A percentile compares a stretch with the other conserved stretches of the same genome.
phyloP scores from a whole-genome alignment of 148 eudicot species.

The Vaccinium corymbosum region DNA sequence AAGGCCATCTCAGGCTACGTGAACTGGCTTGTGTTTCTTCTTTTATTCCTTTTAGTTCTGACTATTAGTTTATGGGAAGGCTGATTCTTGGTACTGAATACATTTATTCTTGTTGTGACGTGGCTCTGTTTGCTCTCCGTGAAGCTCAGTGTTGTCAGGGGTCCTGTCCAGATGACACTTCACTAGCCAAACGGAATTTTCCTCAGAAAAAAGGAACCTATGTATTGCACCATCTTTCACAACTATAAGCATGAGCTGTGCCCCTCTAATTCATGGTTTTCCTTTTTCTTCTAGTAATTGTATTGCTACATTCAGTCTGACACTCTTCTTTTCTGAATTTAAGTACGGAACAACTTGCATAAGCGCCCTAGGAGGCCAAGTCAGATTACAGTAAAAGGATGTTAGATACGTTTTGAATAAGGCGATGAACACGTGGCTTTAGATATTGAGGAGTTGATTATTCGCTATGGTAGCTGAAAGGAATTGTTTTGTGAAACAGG shows the following conservation, averaged over 20 bases:
- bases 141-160: not conserved
- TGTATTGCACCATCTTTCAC: not conserved
- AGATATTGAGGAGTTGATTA: not conserved
- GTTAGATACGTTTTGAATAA: not conserved
- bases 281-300: not conserved
- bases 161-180: not conserved
- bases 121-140: not conserved
- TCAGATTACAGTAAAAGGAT: not conserved
- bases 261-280: not conserved
- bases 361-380: not conserved
- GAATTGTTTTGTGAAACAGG: constrained; percentile 41
- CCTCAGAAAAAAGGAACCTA: not conserved
- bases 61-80: not conserved
- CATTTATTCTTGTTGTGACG: not conserved
- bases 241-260: not conserved
- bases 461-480: not conserved
- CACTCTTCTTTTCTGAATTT: not conserved
- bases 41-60: not conserved
- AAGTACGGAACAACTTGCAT: not conserved
- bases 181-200: not conserved
- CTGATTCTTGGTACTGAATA: not conserved
- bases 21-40: not conserved
- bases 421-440: not conserved
- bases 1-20: not conserved
- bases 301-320: not conserved